Base-by-base conservation (phyloP, 2,329 filamentous ascomycete genomes). In the Aspergillus ochraceus region DNA sequence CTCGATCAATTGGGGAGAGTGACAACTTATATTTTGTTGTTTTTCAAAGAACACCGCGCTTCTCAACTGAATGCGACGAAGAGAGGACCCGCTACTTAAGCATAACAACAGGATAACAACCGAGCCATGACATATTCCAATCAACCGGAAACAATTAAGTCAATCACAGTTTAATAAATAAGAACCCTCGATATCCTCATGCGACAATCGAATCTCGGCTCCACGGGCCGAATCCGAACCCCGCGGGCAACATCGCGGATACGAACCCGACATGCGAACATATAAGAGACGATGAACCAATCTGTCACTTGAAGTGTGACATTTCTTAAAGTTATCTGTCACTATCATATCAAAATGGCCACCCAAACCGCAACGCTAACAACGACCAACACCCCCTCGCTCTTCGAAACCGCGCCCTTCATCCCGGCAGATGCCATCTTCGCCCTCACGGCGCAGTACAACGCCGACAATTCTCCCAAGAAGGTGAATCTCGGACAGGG, bases 401-500 rank as follows among this genome's bases (percentile, higher is more conserved):
- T 60, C 24, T 71, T 69, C 60, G 39, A 56, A 2, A 50, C 57
- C 1, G 66, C 70, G 4, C 59, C 66, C 2, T 51, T 58, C 24
- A 62, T 60, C 17, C 63, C 68, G 9, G 49, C 59, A 0, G 69
- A 70, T 39, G 66, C 68, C n/a, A 66, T 69, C 14, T 71, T 71
- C 47, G 60, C 66, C 30, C 59, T 71, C 2, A 69, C 67, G 4
- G 68, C 63, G 1, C 63, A 66, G 46, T 98, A 88, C 82, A 86
- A 86, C 71, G 88, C 87, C 58, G 93, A 98, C 74, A 77, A 83
- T 6, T 79, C 78, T 62, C 72, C 81, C 50, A 84, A 90, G 75
- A 98, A 98, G 81, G 90, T 98, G 66, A 94, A 98, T 77, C 80
- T 98, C 75, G 92, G 94, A 74, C 84, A 97, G 79, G 94, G 94